These are phyloP conservation scores for Nannochloropsis oceanica DNA, from an alignment of 108 stramenopile genomes.

Conservation along the genomic window DNA sequence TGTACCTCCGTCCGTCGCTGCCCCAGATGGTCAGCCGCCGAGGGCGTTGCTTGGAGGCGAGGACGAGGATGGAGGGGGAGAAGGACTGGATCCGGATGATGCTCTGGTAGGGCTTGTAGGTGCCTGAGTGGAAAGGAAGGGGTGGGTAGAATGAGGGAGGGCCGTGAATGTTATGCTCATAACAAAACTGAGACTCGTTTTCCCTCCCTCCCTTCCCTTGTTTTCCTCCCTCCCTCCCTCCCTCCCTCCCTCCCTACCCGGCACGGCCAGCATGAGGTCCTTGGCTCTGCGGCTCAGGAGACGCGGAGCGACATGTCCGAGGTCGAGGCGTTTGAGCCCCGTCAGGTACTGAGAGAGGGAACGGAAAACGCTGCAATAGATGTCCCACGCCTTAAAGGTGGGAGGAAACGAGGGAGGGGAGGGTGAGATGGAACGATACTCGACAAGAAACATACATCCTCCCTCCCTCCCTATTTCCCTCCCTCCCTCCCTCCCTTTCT, in stretches of 20 bases:
- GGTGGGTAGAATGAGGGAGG: neutral
- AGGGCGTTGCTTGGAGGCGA: constrained; percentile 22
- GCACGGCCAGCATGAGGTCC: constrained; percentile 15
- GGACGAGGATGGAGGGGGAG: neutral
- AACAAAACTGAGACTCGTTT: neutral
- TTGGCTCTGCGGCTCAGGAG: neutral
- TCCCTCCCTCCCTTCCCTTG: neutral
- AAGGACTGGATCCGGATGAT: neutral
- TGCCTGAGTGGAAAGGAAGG: neutral
- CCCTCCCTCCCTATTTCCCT: neutral
- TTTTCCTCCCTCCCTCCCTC: neutral
- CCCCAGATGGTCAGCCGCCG: constrained; percentile 10
- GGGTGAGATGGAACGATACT: neutral
- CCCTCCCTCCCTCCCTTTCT: neutral
- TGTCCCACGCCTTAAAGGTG: constrained; percentile 4
- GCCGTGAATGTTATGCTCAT: neutral
- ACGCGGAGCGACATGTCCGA: constrained; percentile 25
- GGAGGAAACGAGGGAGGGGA: neutral
- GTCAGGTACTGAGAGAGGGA: neutral
- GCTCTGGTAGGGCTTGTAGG: neutral
- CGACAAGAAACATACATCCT: neutral
- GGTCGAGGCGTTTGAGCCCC: constrained; percentile 1
- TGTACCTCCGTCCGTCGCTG: constrained; percentile 4
- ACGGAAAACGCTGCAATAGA: constrained; percentile 5
- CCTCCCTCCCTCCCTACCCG: constrained; percentile 5